Percentiles rank a stretch among this genome's conserved stretches.
Evolutionary conservation across 208 protist species (phyloP).

Genomic region (Herpetomonas samuelpessoai): DNA sequence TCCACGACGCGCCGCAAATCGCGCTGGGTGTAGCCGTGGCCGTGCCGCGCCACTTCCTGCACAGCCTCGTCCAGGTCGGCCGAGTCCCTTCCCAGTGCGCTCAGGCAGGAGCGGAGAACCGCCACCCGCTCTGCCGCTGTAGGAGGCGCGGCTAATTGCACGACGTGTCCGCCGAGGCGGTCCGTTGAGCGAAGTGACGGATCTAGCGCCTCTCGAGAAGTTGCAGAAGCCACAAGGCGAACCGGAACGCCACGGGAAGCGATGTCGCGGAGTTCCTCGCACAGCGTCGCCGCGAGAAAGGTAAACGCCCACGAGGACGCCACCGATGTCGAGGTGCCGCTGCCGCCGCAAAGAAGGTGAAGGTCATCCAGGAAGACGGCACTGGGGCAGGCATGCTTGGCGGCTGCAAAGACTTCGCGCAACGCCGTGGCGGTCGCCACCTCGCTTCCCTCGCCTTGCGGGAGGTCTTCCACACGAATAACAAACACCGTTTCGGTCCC

Average conservation of each 20-base stretch:
- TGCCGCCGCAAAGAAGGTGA: slow-evolving; percentile 37
- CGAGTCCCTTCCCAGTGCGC: background rate
- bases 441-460: slow-evolving; percentile 32
- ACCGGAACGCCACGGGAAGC: too few relatives aligned
- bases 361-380: slow-evolving; percentile 52
- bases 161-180: too few relatives aligned
- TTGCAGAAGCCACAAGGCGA: too few relatives aligned
- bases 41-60: slow-evolving; percentile 22
- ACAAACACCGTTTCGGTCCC: slow-evolving; percentile 12
- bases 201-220: background rate
- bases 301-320: slow-evolving; percentile 32
- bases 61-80: slow-evolving; percentile 16
- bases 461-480: slow-evolving; percentile 37
- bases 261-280: slow-evolving; percentile 41
- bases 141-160: slow-evolving; percentile 17
- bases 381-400: slow-evolving; percentile 83
- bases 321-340: background rate
- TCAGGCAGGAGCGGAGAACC: slow-evolving; percentile 22
- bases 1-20: slow-evolving; percentile 49
- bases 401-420: slow-evolving; percentile 88
- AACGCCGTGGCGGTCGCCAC: slow-evolving; percentile 88
- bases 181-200: too few relatives aligned
- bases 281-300: slow-evolving; percentile 27
- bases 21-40: slow-evolving; percentile 61
- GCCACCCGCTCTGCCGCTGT: slow-evolving; percentile 19